Conservation (phyloP, 164 flowering plant species). For the Paratinospora sagittata region DNA sequence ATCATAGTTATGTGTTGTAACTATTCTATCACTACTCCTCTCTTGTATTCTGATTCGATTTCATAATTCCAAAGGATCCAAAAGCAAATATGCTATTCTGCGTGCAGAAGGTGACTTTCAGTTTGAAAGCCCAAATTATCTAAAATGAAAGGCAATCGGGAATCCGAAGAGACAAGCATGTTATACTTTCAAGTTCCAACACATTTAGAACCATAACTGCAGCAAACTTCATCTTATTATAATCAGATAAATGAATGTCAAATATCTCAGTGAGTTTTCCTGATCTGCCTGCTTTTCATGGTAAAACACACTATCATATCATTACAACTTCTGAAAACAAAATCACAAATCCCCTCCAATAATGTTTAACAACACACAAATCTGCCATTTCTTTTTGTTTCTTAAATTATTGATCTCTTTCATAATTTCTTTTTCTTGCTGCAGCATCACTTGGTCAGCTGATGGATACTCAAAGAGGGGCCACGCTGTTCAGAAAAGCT, state of each 20-base stretch:
- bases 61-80: no score
- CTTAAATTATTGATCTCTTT: not conserved
- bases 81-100: no score
- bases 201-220: not conserved
- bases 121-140: not conserved
- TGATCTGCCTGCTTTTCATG: no score
- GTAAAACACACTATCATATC: not conserved
- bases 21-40: no score
- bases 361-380: not conserved
- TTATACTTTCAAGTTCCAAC: not conserved
- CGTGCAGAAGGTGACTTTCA: no score
- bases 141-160: not conserved
- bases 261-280: no score
- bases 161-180: not conserved
- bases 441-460: conserved; percentile 47
- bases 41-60: no score
- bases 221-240: no score
- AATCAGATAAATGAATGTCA: no score
- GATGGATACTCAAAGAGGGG: conserved; percentile 53
- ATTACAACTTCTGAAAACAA: not conserved
- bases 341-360: not conserved
- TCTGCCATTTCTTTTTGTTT: not conserved
- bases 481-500: conserved; percentile 47
- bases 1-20: no score
- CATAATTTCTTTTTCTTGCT: conserved; percentile 1